Base-by-base conservation (phyloP, 805 yeast genomes). In the Ogataea methylovora region DNA sequence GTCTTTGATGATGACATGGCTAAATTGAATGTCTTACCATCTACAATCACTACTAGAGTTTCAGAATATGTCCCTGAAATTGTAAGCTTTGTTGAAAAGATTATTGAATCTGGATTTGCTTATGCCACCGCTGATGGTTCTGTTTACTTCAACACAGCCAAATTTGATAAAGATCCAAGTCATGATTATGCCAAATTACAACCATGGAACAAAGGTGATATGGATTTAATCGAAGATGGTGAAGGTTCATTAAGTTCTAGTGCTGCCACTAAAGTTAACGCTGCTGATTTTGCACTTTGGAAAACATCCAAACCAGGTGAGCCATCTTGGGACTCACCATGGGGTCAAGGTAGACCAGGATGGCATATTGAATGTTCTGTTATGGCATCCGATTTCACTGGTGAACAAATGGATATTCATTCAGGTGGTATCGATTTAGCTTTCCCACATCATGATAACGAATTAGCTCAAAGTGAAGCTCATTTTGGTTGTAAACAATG, bases 291-390 rank as follows among this genome's bases (percentile, higher is more conserved):
- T 61, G 98, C 98, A 1, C 69, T 92, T 24, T 92, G 98, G 98
- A 92, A 92, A 56, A 76, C 88, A 0, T 83, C 95, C 7, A 92
- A 92, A 56, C 90, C 95, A 7, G 98, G 98, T 48, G 98, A 92
- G 63, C 98, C 98, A 17, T 73, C 77, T 31, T 92, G 97, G 97
- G 73, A 69, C 5, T 85, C 96, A 2, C 88, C 90, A 19, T 92
- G 97, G 97, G 98, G 98, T 18, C 68, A 68, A 39, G 98, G 98
- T 34, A 80, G 98, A 58, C 98, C 98, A 11, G 98, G 98, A 4
- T 92, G 98, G 98, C 98, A 92, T 58, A 92, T 92, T 57, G 98
- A 92, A 63, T 92, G 98, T 71, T 87, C 97, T 8, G 98, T 92
- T 15, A 92, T 92, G 98, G 97, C 97, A 2, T 73, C 87, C 34